These are phyloP conservation scores for Solanum dulcamara DNA, from an alignment of 257 asterid genomes.

Conservation along the genomic window DNA sequence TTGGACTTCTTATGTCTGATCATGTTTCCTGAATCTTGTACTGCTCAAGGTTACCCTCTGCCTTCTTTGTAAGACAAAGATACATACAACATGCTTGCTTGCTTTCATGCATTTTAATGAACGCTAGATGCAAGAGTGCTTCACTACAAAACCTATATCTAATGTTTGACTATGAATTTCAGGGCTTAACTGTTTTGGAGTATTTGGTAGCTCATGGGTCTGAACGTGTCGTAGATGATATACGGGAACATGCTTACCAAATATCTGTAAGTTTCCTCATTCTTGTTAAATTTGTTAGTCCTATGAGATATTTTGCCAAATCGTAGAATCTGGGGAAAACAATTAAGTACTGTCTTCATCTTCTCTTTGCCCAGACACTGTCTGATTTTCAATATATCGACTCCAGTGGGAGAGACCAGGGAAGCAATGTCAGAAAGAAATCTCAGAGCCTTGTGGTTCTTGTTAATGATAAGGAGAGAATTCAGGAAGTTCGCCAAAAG, in stretches of 20 bases:
- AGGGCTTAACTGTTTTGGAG: constrained; percentile 90
- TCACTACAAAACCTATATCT: neutral
- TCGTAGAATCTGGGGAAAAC: neutral
- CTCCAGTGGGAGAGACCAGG: constrained; percentile 96
- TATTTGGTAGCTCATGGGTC: constrained; percentile 96
- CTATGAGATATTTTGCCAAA: neutral
- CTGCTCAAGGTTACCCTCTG: neutral
- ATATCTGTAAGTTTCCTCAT: constrained; percentile 58
- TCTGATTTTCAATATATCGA: constrained; percentile 94
- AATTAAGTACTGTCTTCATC: neutral
- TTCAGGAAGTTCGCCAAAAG: constrained; percentile 95
- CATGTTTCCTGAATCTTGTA: neutral
- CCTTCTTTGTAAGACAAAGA: neutral
- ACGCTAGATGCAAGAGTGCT: neutral
- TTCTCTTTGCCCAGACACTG: constrained; percentile 49
- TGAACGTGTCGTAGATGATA: constrained; percentile 91
- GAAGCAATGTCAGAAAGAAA: constrained; percentile 90
- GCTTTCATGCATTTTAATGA: neutral
- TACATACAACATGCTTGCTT: neutral
- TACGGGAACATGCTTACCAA: constrained; percentile 93
- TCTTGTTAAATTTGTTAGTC: neutral
- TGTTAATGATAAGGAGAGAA: constrained; percentile 92
- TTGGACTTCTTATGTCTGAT: neutral
- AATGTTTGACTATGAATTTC: constrained; percentile 5
- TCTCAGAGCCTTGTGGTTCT: constrained; percentile 92